These are phyloP conservation scores for Hirsutella thompsonii DNA, from an alignment of 2,329 filamentous ascomycete species.

Conservation along the genomic window DNA sequence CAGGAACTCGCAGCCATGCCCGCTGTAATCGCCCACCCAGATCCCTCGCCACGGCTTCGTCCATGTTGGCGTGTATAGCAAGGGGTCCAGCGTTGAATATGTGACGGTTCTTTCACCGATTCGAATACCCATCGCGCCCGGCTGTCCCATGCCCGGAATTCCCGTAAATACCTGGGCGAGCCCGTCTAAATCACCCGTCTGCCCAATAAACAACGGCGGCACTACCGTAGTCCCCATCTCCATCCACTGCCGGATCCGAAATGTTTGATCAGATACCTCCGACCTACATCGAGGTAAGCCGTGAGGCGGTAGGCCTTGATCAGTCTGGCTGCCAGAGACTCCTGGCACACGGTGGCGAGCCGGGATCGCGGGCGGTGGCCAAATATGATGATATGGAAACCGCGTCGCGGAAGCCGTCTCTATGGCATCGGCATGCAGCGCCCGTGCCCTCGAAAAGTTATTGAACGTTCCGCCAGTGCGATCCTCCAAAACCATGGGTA, in stretches of 20 bases:
- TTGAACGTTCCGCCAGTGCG: conserved; percentile 41
- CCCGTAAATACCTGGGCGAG: conserved; percentile 7
- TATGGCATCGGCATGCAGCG: conserved; percentile 25
- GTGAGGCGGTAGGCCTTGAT: conserved; percentile 13
- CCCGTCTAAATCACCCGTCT: conserved; percentile 11
- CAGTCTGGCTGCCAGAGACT: conserved; percentile 11
- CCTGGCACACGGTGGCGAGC: conserved; percentile 38
- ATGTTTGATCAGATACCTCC: conserved; percentile 56
- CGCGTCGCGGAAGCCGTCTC: conserved; percentile 13
- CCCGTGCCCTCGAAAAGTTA: conserved; percentile 53
- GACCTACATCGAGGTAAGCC: conserved; percentile 32
- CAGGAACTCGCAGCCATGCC: conserved; percentile 81
- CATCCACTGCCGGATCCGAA: conserved; percentile 67
- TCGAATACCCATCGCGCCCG: conserved; percentile 25
- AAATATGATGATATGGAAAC: conserved; percentile 44
- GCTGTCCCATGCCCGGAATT: not conserved
- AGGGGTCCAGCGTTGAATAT: conserved; percentile 57
- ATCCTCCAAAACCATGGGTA: conserved; percentile 37
- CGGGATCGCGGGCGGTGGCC: conserved; percentile 65
- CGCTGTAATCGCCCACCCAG: conserved; percentile 83
- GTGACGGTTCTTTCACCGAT: conserved; percentile 47
- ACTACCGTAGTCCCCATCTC: conserved; percentile 37
- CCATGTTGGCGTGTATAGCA: conserved; percentile 66
- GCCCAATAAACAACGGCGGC: conserved; percentile 15
- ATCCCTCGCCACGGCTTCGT: conserved; percentile 80